These are phyloP conservation scores for Fragaria vesca DNA, from an alignment of 306 rosid species.

Conservation along the genomic window DNA sequence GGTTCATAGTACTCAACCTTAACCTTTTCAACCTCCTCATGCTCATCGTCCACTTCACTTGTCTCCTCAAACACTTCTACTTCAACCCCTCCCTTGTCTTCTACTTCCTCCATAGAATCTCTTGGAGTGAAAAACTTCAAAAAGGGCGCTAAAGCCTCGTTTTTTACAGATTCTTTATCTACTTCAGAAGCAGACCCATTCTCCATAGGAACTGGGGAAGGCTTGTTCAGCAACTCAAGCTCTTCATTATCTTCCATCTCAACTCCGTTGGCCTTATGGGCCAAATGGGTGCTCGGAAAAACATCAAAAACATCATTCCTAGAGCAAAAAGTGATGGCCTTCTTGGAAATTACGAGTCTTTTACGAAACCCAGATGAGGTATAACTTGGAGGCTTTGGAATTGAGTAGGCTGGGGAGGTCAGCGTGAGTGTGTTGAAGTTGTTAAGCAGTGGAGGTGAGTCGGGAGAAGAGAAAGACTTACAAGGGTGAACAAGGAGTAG, in stretches of 20 bases:
- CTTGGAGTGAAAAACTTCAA: conserved; percentile 69
- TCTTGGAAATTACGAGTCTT: conserved; percentile 30
- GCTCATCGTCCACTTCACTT: conserved; percentile 25
- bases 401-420: conserved; percentile 16
- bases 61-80: conserved; percentile 43
- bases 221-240: conserved; percentile 71
- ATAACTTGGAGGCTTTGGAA: conserved; percentile 19
- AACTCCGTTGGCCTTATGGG: conserved; percentile 37
- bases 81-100: conserved; percentile 31
- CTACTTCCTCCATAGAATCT: conserved; percentile 41
- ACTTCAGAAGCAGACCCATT: conserved; percentile 43
- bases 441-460: conserved; percentile 15
- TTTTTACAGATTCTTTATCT: conserved; percentile 37
- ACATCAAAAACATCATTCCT: conserved; percentile 52
- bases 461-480: conserved; percentile 39
- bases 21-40: conserved; percentile 45
- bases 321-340: conserved; percentile 54
- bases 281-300: conserved; percentile 48
- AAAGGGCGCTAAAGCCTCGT: conserved; percentile 74
- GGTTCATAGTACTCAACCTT: conserved; percentile 88
- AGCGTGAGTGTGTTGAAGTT: conserved; percentile 23
- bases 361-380: conserved; percentile 28
- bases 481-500: conserved; percentile 45
- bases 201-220: conserved; percentile 47
- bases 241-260: conserved; percentile 49